phyloP scores from a whole-genome alignment of 768 basidiomycete species.

The Mycena rebaudengoi region DNA sequence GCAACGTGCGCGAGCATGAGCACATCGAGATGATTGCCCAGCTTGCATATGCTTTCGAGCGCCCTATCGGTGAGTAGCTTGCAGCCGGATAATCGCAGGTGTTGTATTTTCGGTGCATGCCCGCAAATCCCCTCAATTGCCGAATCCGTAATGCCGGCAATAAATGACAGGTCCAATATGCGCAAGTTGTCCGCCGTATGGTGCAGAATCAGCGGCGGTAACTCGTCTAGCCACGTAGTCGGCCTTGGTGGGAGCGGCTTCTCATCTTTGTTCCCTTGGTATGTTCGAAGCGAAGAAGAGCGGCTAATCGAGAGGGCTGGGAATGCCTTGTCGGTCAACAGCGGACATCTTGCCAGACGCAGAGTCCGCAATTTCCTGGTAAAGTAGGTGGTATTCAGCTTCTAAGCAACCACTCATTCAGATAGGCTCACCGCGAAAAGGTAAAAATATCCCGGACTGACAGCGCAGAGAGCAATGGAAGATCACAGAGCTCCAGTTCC shows the following conservation, averaged over 20 bases:
- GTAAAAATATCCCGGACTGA: conserved; percentile 85
- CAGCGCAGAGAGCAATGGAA: conserved; percentile 70
- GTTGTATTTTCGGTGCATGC: conserved; percentile 81
- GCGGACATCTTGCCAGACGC: conserved; percentile 78
- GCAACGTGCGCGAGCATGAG: conserved; percentile 83
- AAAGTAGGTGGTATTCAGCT: conserved; percentile 24
- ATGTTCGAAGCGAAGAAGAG: conserved; percentile 34
- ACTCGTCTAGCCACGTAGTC: conserved; percentile 64
- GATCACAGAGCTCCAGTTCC: conserved; percentile 82
- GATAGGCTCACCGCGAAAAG: conserved; percentile 63
- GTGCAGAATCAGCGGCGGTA: conserved; percentile 71
- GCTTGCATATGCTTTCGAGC: conserved; percentile 70
- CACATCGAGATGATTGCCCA: conserved; percentile 81
- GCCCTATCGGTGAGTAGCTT: conserved; percentile 74
- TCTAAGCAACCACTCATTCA: neutral
- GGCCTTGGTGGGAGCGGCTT: conserved; percentile 67
- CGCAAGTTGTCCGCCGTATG: conserved; percentile 79
- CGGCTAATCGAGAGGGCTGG: conserved; percentile 76
- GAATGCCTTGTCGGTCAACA: conserved; percentile 83
- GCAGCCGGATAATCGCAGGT: conserved; percentile 82
- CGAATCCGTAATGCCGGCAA: conserved; percentile 74
- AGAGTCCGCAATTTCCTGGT: conserved; percentile 75
- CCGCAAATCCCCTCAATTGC: conserved; percentile 78
- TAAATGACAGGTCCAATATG: conserved; percentile 79
- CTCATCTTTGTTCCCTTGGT: conserved; percentile 40